phyloP scores from a whole-genome alignment of 768 basidiomycete species.

The Sutorius australiensis region DNA sequence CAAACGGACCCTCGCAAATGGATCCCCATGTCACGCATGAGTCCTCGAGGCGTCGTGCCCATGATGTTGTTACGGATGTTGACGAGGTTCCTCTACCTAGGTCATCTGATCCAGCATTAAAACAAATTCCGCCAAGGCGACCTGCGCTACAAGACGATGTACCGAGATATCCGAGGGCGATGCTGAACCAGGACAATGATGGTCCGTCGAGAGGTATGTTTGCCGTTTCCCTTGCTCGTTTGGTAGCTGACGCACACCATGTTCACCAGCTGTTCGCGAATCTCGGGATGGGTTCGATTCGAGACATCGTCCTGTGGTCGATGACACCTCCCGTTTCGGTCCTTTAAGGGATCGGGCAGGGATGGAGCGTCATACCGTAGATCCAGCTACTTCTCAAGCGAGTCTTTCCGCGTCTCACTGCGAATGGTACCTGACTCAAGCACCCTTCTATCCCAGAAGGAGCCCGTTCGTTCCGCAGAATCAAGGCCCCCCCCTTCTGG shows the following conservation, averaged over 20 bases:
- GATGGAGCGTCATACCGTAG: constrained; percentile 18
- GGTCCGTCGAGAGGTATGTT: constrained; percentile 13
- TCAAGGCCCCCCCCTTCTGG: constrained; percentile 11
- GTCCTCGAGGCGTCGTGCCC: constrained; percentile 20
- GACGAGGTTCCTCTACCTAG: constrained; percentile 23
- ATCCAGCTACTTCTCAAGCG: constrained; percentile 16
- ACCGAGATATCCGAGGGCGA: constrained; percentile 37
- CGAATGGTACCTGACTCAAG: neutral
- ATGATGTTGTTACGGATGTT: constrained; percentile 26
- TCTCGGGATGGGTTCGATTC: constrained; percentile 16
- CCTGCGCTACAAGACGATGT: constrained; percentile 25
- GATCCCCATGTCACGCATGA: constrained; percentile 19
- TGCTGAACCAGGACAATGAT: constrained; percentile 28
- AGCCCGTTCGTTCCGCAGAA: constrained; percentile 13
- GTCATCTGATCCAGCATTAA: constrained; percentile 16
- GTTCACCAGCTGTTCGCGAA: constrained; percentile 16
- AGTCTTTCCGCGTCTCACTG: constrained; percentile 2
- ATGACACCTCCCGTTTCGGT: constrained; percentile 15
- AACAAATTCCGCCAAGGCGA: constrained; percentile 14
- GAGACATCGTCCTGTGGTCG: constrained; percentile 15
- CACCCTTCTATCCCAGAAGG: constrained; percentile 14
- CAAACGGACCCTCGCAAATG: constrained; percentile 7
- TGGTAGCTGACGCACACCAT: neutral
- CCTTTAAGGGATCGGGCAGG: constrained; percentile 15
- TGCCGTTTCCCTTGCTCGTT: neutral